These are phyloP conservation scores for Epichloe uncinata DNA, from an alignment of 2,329 filamentous ascomycete genomes.

Conservation along the genomic window DNA sequence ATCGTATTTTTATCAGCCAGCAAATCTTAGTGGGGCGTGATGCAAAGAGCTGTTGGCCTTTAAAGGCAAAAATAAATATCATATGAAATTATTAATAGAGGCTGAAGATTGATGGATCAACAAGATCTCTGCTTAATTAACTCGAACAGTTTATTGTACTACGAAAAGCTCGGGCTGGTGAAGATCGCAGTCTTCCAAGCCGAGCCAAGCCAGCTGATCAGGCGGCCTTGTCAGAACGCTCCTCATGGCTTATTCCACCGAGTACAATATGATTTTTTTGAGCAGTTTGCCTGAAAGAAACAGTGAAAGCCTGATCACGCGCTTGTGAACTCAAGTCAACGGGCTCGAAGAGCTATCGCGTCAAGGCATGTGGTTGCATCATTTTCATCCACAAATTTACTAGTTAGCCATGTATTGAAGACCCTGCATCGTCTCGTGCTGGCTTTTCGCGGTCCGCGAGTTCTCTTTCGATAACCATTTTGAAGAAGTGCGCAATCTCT, in stretches of 20 bases:
- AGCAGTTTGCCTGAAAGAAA: background rate
- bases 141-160: background rate
- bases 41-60: too few species aligned
- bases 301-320: background rate
- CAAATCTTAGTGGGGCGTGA: too few species aligned
- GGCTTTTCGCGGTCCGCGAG: background rate
- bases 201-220: background rate
- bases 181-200: background rate
- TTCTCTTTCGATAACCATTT: constrained; percentile 35
- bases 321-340: background rate
- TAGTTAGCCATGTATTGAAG: background rate
- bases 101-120: too few species aligned
- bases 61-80: too few species aligned
- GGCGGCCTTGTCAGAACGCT: background rate
- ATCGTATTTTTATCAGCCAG: too few species aligned
- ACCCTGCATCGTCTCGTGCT: background rate
- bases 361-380: background rate
- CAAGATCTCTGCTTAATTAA: background rate
- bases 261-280: too few species aligned
- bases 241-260: background rate
- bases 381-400: background rate
- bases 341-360: background rate
- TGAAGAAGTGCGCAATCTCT: constrained; percentile 42
- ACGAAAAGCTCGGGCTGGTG: background rate
- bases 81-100: too few species aligned